Evolutionary conservation across 139 green algal species (phyloP).

Genomic region (Pleodorina starrii): DNA sequence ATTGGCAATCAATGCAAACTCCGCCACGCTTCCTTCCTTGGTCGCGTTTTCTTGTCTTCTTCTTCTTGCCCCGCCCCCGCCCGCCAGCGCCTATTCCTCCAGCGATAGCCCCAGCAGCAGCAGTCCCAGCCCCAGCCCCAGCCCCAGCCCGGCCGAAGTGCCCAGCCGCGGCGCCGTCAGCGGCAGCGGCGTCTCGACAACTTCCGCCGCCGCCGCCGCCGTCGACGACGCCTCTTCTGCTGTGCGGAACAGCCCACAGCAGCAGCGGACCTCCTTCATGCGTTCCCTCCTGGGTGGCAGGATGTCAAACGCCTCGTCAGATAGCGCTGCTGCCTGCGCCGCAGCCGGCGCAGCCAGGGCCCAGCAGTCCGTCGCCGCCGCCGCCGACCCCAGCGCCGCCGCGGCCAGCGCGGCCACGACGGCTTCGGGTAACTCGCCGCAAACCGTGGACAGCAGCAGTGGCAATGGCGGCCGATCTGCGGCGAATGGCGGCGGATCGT

Average conservation of each 20-base stretch:
- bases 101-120: neutral
- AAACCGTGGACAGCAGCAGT: neutral
- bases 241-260: too few relatives aligned
- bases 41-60: too few relatives aligned
- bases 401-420: neutral
- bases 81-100: too few relatives aligned
- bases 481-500: too few relatives aligned
- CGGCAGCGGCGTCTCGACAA: too few relatives aligned
- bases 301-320: neutral
- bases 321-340: neutral
- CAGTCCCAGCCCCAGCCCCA: neutral
- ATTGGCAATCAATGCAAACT: too few relatives aligned
- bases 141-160: too few relatives aligned
- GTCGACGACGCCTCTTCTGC: too few relatives aligned
- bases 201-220: too few relatives aligned
- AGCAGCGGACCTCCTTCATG: neutral
- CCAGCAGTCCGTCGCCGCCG: neutral
- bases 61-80: too few relatives aligned
- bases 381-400: neutral
- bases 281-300: neutral
- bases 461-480: neutral
- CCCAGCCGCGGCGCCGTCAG: too few relatives aligned
- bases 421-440: neutral
- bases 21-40: too few relatives aligned
- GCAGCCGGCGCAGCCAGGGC: neutral